phyloP scores from a whole-genome alignment of 2,329 filamentous ascomycete species.

The Nannizziopsis arthrosporioides region DNA sequence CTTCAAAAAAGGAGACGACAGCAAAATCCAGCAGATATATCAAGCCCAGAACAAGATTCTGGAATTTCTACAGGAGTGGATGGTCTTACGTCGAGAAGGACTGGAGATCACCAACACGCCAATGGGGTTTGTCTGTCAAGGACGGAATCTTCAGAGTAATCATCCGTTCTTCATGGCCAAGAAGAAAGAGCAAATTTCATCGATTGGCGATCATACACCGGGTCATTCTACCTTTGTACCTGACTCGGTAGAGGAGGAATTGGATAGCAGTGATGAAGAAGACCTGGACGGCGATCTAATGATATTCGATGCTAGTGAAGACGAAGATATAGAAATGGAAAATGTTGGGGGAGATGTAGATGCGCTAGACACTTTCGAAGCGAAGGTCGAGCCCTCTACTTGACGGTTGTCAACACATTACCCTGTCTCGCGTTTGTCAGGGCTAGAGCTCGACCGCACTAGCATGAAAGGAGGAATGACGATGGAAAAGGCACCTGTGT shows the following conservation, averaged over 20 bases:
- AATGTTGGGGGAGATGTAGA: neutral
- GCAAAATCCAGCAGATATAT: neutral
- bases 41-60: conserved; percentile 13
- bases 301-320: neutral
- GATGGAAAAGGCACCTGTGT: too few relatives aligned
- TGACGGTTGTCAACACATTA: too few relatives aligned
- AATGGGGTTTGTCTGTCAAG: conserved; percentile 28
- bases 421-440: too few relatives aligned
- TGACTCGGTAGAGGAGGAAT: neutral
- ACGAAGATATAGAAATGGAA: neutral
- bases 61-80: conserved; percentile 26
- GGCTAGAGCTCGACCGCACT: too few relatives aligned
- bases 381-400: neutral
- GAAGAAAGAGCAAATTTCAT: neutral
- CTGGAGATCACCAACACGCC: conserved; percentile 27
- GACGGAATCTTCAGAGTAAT: conserved; percentile 18
- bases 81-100: conserved; percentile 24
- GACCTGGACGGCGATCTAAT: neutral
- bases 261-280: neutral
- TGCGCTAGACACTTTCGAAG: neutral
- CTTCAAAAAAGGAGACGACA: neutral
- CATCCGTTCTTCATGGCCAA: conserved; percentile 22
- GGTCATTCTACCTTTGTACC: too few relatives aligned
- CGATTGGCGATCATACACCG: too few relatives aligned
- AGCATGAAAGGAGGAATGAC: too few relatives aligned